Percentiles rank a stretch among this genome's conserved stretches.
These are phyloP conservation scores for Agarophyton chilense DNA, from an alignment of 23 red algal genomes.

Conservation along the genomic window DNA sequence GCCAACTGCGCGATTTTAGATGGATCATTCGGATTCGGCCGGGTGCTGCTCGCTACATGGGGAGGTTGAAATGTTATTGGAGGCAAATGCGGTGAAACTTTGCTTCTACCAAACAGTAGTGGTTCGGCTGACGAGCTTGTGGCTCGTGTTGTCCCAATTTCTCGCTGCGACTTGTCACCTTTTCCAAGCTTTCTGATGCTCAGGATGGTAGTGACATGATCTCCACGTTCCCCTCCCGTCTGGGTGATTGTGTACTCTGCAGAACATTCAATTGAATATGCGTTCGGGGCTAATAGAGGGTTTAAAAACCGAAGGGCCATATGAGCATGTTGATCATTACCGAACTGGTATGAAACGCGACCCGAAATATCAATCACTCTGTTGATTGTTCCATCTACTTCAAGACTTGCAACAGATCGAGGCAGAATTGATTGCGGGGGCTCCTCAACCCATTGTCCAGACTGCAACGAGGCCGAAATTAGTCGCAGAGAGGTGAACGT, in stretches of 20 bases:
- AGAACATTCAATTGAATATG: conserved; percentile 30
- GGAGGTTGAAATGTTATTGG: conserved; percentile 13
- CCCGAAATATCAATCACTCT: conserved; percentile 42
- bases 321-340: neutral
- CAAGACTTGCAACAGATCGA: conserved; percentile 9
- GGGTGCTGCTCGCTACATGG: neutral
- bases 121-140: conserved; percentile 30
- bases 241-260: neutral
- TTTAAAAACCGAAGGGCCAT: conserved; percentile 60
- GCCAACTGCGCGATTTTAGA: conserved; percentile 37
- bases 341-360: conserved; percentile 9
- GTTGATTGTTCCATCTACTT: conserved; percentile 40
- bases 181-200: neutral
- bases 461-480: conserved; percentile 1
- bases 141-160: neutral
- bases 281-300: conserved; percentile 58
- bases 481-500: neutral
- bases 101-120: conserved; percentile 57
- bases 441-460: conserved; percentile 43
- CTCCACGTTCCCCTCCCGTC: conserved; percentile 52
- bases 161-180: neutral
- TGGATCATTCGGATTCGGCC: conserved; percentile 50
- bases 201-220: conserved; percentile 49
- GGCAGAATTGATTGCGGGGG: conserved; percentile 7
- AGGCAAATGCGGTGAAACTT: conserved; percentile 34